Conservation (phyloP, 208 protist genomes). For the Crithidia bombi region DNA sequence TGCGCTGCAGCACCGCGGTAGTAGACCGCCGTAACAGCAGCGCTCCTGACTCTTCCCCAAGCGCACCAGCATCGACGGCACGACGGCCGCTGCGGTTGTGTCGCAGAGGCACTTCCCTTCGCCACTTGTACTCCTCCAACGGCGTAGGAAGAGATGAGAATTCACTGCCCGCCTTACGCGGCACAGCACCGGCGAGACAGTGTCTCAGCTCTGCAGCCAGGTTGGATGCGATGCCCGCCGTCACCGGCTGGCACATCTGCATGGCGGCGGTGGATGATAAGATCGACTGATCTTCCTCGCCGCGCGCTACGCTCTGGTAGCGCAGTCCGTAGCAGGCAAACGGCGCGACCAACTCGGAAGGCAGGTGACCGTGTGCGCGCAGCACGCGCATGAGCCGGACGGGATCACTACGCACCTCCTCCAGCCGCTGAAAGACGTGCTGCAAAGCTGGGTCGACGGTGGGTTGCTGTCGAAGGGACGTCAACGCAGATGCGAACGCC, state of each 20-base stretch:
- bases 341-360: conserved; percentile 20
- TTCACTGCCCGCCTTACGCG: not conserved
- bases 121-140: conserved; percentile 12
- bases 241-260: conserved; percentile 21
- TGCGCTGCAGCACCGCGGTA: conserved; percentile 20
- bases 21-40: not conserved
- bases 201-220: conserved; percentile 21
- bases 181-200: conserved; percentile 21
- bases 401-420: conserved; percentile 8
- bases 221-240: conserved; percentile 13
- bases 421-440: conserved; percentile 11
- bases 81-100: not conserved
- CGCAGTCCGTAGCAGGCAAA: conserved; percentile 21
- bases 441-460: not conserved
- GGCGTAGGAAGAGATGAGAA: conserved; percentile 8
- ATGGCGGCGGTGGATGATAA: conserved; percentile 20
- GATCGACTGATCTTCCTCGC: conserved; percentile 19
- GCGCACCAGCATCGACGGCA: too few relatives aligned
- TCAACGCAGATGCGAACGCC: conserved; percentile 23
- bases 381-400: conserved; percentile 15
- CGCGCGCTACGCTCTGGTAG: conserved; percentile 22
- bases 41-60: not conserved
- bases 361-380: conserved; percentile 21
- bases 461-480: conserved; percentile 15
- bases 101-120: not conserved